These are phyloP conservation scores for Cinchona pubescens DNA, from an alignment of 257 asterid species.

Conservation along the genomic window DNA sequence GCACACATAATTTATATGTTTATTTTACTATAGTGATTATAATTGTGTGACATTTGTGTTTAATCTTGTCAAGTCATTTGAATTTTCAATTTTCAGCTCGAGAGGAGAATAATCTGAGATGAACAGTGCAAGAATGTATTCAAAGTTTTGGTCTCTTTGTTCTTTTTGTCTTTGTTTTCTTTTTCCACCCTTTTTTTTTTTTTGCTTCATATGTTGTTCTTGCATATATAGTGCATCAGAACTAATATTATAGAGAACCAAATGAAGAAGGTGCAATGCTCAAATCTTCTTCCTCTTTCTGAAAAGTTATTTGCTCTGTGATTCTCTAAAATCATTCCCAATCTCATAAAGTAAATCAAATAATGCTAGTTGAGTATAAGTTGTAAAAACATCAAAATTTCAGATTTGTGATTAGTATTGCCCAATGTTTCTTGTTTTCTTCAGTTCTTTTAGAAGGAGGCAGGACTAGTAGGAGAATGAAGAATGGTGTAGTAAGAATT, in stretches of 20 bases:
- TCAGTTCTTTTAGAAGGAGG: too few species aligned
- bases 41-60: slow-evolving; percentile 47
- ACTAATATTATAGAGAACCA: not conserved
- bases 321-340: not conserved
- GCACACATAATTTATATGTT: slow-evolving; percentile 31
- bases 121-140: slow-evolving; percentile 15
- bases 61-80: slow-evolving; percentile 26
- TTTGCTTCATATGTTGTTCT: not conserved
- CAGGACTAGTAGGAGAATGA: not conserved
- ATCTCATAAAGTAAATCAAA: not conserved
- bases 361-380: too few species aligned
- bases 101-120: slow-evolving; percentile 18
- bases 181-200: not conserved
- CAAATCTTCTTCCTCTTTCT: not conserved
- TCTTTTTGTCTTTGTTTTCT: too few species aligned
- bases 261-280: slow-evolving; percentile 10
- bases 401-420: too few species aligned
- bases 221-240: not conserved
- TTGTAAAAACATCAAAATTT: too few species aligned
- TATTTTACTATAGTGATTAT: slow-evolving; percentile 26
- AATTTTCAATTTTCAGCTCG: slow-evolving; percentile 21
- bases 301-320: not conserved
- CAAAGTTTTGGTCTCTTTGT: slow-evolving; percentile 8
- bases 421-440: too few species aligned
- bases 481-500: not conserved